A percentile compares a stretch with the other conserved stretches of the same genome.
Conservation (phyloP, 352 stramenopile genomes). For the Pythium brassicae region DNA sequence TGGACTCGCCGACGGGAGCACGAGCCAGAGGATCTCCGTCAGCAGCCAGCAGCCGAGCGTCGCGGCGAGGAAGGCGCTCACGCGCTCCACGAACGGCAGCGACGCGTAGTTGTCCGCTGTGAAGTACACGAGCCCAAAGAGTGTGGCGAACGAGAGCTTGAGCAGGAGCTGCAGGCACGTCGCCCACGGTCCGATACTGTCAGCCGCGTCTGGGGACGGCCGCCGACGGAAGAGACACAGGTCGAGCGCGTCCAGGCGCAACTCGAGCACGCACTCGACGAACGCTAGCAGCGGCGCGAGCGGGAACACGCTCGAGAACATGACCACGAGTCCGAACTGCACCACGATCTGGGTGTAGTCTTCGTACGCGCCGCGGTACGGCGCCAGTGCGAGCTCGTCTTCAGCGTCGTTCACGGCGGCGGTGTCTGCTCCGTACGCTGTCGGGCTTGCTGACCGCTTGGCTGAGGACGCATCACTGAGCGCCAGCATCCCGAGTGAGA, state of each 20-base stretch:
- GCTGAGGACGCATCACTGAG: not conserved
- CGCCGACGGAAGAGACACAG: slow-evolving; percentile 37
- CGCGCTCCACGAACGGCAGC: slow-evolving; percentile 23
- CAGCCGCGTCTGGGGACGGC: slow-evolving; percentile 24
- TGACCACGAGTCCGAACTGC: slow-evolving; percentile 38
- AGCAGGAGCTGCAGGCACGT: slow-evolving; percentile 26
- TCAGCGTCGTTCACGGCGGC: slow-evolving; percentile 1
- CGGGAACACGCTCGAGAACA: slow-evolving; percentile 40
- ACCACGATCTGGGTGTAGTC: slow-evolving; percentile 39
- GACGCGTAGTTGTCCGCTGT: slow-evolving; percentile 22
- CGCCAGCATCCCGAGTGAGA: not conserved
- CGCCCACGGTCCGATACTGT: slow-evolving; percentile 29
- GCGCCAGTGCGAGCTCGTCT: slow-evolving; percentile 12
- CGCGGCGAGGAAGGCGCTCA: slow-evolving; percentile 28
- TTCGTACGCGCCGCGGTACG: slow-evolving; percentile 27
- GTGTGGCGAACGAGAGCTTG: slow-evolving; percentile 23
- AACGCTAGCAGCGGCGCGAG: slow-evolving; percentile 35
- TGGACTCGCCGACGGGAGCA: slow-evolving; percentile 24
- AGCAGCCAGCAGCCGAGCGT: slow-evolving; percentile 27
- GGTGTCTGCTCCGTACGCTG: not conserved
- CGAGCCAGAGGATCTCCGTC: slow-evolving; percentile 31
- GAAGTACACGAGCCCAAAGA: slow-evolving; percentile 30
- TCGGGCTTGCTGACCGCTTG: not conserved
- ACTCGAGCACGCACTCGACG: slow-evolving; percentile 30
- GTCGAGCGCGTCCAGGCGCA: slow-evolving; percentile 39